Base-by-base conservation (phyloP, 805 yeast species). In the Candida chauliodis region DNA sequence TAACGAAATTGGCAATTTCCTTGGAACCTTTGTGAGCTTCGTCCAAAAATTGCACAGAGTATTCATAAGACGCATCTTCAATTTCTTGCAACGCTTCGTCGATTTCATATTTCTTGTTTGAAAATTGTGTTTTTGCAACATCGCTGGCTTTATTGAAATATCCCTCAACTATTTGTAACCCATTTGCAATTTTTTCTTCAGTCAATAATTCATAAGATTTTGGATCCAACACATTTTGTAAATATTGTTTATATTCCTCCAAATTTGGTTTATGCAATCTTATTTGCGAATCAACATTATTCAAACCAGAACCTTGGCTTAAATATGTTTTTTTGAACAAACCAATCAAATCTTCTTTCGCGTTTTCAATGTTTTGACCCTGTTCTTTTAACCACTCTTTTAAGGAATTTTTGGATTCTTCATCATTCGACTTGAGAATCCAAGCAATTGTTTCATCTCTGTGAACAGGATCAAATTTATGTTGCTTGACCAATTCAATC, bases 341-440 rank as follows among this genome's bases (percentile, higher is more conserved):
- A 9, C 43, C 36, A 29, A 56, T 32, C 32, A 61, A 46, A 7
- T 56, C 60, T 20, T 53, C 46, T 36, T 60, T 50, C 14, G 55
- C 38, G 13, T 55, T 61, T n/a, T 48, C 52, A 27, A 51, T 39
- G 5, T 34, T 43, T 23, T 46, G 38, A n/a, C 58, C 56, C 41
- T 61, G 59, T 34, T 55, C 59, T 19, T 46, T 48, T 14, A 63
- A 52, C 77, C 77, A 73, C 16, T 57, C 56, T 36, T 62, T 58
- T 29, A 69, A 40, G 25, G 65, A 56, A 10, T 65, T 66, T 21
- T 59, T 56, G 10, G 66, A 56, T 61, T 67, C 59, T 11, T 62
- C 67, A 30, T 66, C 66, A 35, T 66, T 61, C 22, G 35, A 31
- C 14, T 34, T 27, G 40, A 36, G 44, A 62, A 58, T 16, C 47